Evolutionary conservation across 108 stramenopile genomes (phyloP).

Genomic region (Skeletonema marinoi): DNA sequence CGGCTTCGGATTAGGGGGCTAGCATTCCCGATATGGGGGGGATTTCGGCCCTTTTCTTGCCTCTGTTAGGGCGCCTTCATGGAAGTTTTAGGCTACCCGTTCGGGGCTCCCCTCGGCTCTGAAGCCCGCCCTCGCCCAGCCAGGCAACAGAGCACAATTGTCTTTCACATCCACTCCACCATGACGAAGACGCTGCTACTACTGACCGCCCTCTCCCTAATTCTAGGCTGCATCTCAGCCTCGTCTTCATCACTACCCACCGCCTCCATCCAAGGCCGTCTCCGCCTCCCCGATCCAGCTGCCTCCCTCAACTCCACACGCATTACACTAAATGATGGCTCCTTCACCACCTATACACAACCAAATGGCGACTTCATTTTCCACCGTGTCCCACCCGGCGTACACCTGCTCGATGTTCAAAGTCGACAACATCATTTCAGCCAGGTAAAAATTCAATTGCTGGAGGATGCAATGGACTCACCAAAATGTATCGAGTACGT

Average conservation of each 20-base stretch:
- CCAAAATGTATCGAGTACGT: slow-evolving; percentile 89
- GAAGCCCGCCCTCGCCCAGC: no score
- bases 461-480: slow-evolving; percentile 64
- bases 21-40: no score
- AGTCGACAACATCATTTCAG: slow-evolving; percentile 67
- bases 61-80: no score
- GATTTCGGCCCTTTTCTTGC: no score
- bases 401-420: slow-evolving; percentile 84
- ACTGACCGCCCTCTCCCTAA: neutral
- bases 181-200: neutral
- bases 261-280: slow-evolving; percentile 43
- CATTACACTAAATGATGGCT: slow-evolving; percentile 80
- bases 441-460: slow-evolving; percentile 82
- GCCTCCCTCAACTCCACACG: slow-evolving; percentile 65
- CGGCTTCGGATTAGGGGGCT: no score
- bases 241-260: slow-evolving; percentile 7
- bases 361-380: slow-evolving; percentile 75
- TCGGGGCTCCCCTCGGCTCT: no score
- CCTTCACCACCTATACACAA: slow-evolving; percentile 71
- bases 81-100: no score
- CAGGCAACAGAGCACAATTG: no score
- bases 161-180: neutral
- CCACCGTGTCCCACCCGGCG: slow-evolving; percentile 77
- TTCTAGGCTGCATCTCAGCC: neutral
- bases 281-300: slow-evolving; percentile 47